phyloP scores from a whole-genome alignment of 1,284 basidiomycete genomes.

The Ceraceosorus guamensis region DNA sequence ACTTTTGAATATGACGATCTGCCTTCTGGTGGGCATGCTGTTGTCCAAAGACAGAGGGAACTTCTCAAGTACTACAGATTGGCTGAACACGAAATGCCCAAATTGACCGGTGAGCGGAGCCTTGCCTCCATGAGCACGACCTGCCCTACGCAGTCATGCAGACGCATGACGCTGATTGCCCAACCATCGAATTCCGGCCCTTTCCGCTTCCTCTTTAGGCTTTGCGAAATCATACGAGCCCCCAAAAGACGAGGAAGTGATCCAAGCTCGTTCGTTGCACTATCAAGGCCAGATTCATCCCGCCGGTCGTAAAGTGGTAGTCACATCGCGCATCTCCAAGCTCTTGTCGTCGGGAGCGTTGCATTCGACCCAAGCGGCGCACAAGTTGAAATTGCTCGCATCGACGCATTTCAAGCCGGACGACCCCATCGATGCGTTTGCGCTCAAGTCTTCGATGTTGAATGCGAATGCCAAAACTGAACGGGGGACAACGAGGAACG shows the following conservation, averaged over 20 bases:
- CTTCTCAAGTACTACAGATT: slow-evolving; percentile 34
- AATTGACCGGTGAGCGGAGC: slow-evolving; percentile 26
- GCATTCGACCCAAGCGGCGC: not conserved
- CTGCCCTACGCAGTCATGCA: too few relatives aligned
- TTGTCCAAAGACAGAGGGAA: slow-evolving; percentile 33
- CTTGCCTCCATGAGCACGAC: too few relatives aligned
- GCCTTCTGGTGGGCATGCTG: slow-evolving; percentile 38
- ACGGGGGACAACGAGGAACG: too few relatives aligned
- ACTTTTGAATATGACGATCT: slow-evolving; percentile 44
- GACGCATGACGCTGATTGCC: not conserved
- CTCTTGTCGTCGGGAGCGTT: slow-evolving; percentile 19
- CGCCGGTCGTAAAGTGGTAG: slow-evolving; percentile 45
- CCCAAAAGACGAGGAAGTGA: slow-evolving; percentile 22
- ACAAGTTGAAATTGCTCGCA: not conserved
- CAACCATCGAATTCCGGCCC: too few relatives aligned
- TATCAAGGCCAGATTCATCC: slow-evolving; percentile 50
- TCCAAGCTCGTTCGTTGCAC: slow-evolving; percentile 45
- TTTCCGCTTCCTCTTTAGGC: too few relatives aligned
- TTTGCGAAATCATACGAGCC: slow-evolving; percentile 42
- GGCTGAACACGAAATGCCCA: slow-evolving; percentile 41
- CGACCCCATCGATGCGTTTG: too few relatives aligned
- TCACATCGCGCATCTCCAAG: slow-evolving; percentile 33
- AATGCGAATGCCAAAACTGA: too few relatives aligned
- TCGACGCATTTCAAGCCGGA: too few relatives aligned
- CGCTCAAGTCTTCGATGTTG: too few relatives aligned